Conservation (phyloP, 345 rosid genomes). For the Eucalyptus globulus region DNA sequence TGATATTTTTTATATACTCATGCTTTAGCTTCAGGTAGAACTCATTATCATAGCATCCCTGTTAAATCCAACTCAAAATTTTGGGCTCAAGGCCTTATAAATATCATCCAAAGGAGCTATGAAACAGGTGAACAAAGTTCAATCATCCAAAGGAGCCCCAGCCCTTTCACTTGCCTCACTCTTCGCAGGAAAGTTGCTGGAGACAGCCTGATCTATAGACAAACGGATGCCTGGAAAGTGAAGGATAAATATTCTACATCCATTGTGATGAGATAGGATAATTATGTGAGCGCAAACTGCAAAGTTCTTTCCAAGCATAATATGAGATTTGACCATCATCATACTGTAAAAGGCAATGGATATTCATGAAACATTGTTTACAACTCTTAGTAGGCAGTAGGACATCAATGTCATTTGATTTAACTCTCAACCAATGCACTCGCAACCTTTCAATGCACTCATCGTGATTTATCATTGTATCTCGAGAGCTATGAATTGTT, state of each 20-base stretch:
- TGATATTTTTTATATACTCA: not conserved
- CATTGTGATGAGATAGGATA: not conserved
- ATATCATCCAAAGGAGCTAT: not conserved
- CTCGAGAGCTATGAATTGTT: not conserved
- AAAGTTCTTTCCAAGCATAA: not conserved
- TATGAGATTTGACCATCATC: not conserved
- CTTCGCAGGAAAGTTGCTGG: not conserved
- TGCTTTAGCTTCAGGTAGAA: not conserved
- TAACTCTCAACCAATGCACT: not conserved
- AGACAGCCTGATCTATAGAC: not conserved
- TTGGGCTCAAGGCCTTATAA: not conserved
- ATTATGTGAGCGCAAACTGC: not conserved
- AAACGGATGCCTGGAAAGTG: not conserved
- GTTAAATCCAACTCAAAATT: not conserved
- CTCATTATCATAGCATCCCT: not conserved
- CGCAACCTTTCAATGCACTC: not conserved
- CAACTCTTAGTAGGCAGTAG: not conserved
- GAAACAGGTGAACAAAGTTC: not conserved
- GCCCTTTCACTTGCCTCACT: not conserved
- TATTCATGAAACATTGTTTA: not conserved
- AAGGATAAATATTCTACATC: not conserved
- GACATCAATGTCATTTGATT: not conserved
- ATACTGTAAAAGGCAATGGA: not conserved
- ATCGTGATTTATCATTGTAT: not conserved
- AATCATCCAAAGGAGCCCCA: not conserved